Percentiles rank a stretch among this genome's conserved stretches.
Evolutionary conservation across 2,329 filamentous ascomycete genomes (phyloP).

Genomic region (Hymenoscyphus infarciens): DNA sequence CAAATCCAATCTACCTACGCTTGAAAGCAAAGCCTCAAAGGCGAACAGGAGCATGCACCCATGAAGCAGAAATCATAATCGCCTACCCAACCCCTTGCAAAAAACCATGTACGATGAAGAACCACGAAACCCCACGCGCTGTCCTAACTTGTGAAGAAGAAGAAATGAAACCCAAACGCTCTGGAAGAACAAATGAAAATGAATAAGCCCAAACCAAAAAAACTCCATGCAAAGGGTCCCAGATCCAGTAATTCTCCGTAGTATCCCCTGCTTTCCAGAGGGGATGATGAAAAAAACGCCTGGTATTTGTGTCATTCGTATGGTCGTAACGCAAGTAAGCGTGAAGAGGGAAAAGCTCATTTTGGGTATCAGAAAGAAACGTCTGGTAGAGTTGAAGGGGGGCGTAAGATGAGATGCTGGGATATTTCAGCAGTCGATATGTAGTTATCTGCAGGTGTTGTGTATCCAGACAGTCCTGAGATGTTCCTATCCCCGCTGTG

Average conservation of each 20-base stretch:
- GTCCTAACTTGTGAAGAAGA: too few relatives aligned
- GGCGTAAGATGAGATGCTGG: background rate
- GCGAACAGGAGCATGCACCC: too few relatives aligned
- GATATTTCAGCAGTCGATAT: background rate
- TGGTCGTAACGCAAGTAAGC: slow-evolving; percentile 1
- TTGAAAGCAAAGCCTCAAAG: too few relatives aligned
- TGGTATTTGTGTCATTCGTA: slow-evolving; percentile 2
- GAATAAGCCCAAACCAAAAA: background rate
- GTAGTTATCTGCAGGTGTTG: background rate
- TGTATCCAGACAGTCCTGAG: slow-evolving; percentile 2
- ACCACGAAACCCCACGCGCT: too few relatives aligned
- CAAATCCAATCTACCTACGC: too few relatives aligned
- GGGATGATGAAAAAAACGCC: background rate
- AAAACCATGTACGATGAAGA: too few relatives aligned
- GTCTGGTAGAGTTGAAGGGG: background rate
- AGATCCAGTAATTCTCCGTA: background rate
- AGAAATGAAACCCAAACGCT: too few relatives aligned
- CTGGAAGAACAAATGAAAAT: too few relatives aligned
- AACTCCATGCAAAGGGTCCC: background rate
- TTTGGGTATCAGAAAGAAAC: background rate
- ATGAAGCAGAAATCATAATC: too few relatives aligned
- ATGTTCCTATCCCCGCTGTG: background rate
- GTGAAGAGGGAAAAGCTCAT: background rate
- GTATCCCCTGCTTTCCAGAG: background rate
- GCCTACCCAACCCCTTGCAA: too few relatives aligned